A percentile compares a stretch with the other conserved stretches of the same genome.
Conservation (phyloP, 108 stramenopile genomes). For the Tribonema minus region DNA sequence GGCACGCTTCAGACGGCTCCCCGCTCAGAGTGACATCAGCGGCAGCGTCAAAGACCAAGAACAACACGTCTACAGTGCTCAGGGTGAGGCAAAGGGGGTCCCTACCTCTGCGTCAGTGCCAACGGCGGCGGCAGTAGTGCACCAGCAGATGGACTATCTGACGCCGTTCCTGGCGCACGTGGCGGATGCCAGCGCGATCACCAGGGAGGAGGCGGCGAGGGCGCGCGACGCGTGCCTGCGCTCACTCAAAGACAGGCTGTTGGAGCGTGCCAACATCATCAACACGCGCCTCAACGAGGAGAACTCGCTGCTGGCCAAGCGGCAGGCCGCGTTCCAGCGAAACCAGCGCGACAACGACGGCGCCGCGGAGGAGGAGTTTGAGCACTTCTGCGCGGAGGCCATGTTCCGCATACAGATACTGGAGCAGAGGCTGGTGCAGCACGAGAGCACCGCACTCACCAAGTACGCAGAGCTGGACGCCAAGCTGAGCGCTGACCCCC, state of each 20-base stretch:
- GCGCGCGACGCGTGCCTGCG: constrained; percentile 61
- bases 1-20: too few relatives aligned
- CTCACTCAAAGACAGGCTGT: constrained; percentile 62
- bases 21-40: too few relatives aligned
- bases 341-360: constrained; percentile 55
- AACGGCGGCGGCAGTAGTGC: too few relatives aligned
- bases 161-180: constrained; percentile 64
- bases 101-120: too few relatives aligned
- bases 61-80: too few relatives aligned
- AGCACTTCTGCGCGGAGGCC: constrained; percentile 59
- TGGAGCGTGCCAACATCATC: constrained; percentile 70
- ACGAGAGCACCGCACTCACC: constrained; percentile 60
- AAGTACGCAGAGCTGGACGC: constrained; percentile 57
- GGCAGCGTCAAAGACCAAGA: neutral
- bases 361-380: constrained; percentile 58
- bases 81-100: neutral
- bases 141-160: constrained; percentile 62
- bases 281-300: constrained; percentile 64
- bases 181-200: constrained; percentile 26
- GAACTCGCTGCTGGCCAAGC: constrained; percentile 54
- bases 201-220: constrained; percentile 55
- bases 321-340: constrained; percentile 56
- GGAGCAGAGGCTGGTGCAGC: constrained; percentile 57
- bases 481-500: constrained; percentile 55
- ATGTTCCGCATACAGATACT: constrained; percentile 67